Conservation (phyloP, 805 yeast genomes). For the Nakazawaea molendinolei region DNA sequence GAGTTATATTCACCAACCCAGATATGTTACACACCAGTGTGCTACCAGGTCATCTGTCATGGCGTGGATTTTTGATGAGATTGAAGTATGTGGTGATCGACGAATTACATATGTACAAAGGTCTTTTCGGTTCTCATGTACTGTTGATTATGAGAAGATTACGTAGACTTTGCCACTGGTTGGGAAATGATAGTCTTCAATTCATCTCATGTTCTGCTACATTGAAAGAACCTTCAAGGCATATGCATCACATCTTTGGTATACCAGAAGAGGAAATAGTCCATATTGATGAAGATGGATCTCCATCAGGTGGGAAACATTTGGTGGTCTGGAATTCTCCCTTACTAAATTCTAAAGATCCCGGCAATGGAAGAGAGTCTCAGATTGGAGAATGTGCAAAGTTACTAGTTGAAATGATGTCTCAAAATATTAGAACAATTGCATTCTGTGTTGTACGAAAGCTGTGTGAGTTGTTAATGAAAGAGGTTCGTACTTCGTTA, state of each 20-base stretch:
- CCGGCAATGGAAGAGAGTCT: slow-evolving; percentile 54
- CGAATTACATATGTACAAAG: slow-evolving; percentile 82
- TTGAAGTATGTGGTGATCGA: slow-evolving; percentile 75
- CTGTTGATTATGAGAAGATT: slow-evolving; percentile 78
- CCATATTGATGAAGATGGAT: slow-evolving; percentile 74
- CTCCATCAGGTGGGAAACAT: slow-evolving; percentile 76
- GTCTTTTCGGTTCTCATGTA: slow-evolving; percentile 91
- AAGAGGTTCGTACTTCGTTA: slow-evolving; percentile 61
- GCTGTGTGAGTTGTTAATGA: slow-evolving; percentile 83
- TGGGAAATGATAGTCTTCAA: slow-evolving; percentile 47
- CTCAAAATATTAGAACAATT: slow-evolving; percentile 66
- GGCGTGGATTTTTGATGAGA: slow-evolving; percentile 63
- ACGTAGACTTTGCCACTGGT: slow-evolving; percentile 50
- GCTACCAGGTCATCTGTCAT: slow-evolving; percentile 66
- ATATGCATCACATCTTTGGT: slow-evolving; percentile 73
- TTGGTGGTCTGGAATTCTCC: slow-evolving; percentile 86
- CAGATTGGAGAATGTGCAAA: slow-evolving; percentile 74
- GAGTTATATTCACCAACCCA: slow-evolving; percentile 89
- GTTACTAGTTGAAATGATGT: slow-evolving; percentile 58
- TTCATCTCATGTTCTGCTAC: slow-evolving; percentile 96
- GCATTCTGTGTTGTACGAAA: slow-evolving; percentile 85
- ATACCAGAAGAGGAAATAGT: slow-evolving; percentile 40
- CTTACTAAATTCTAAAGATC: slow-evolving; percentile 49
- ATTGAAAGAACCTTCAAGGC: slow-evolving; percentile 61
- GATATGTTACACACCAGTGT: slow-evolving; percentile 86